Base-by-base conservation (phyloP, 257 asterid genomes). In the Solanum chiquidenum region DNA sequence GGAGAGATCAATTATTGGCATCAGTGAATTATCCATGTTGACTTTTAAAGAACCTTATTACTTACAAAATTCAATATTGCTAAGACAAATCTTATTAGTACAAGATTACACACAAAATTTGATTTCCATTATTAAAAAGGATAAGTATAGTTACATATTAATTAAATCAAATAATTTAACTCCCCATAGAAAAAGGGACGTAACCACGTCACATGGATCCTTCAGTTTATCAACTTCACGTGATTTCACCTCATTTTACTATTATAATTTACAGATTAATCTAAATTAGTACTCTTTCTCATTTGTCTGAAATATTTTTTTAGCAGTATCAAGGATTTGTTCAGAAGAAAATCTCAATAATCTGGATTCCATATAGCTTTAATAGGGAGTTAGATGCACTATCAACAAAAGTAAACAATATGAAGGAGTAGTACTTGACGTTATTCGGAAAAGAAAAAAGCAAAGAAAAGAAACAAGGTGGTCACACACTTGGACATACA, bases 1-100 rank as follows among this genome's bases (percentile, higher is more conserved):
- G 6, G 94, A 94, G 14, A 92, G 93, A 82, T 93, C 97, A n/a
- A 93, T 89, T 1, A 90, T 90, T 3, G 97, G 93, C 86, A 94
- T 92, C 12, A 18, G 89, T 62, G 87, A 49, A 49, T 80, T 87
- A 44, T 82, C 87, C 91, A 85, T 76, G 35, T 76, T 9, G 5
- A 46, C 2, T 7, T 76, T 42, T 42, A 42, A 42, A 42, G 13
- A 42, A 42, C 46, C 46, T 42, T 42, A 42, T 42, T 42, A 42
- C 46, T 42, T 42, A 31, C 34, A n/a, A 38, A 14, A 69, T 13
- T 14, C 4, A 33, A 29, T 34, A 29, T 29, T 21, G 40, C 40
- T 71, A 14, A 31, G n/a, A 31, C 6, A 4, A 31, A 71, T 71
- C 77, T 31, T 71, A 31, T 42, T 7, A 71, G 40, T 14, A 14